phyloP scores from a whole-genome alignment of 2,329 filamentous ascomycete genomes.

The Paecilomyces niveus region DNA sequence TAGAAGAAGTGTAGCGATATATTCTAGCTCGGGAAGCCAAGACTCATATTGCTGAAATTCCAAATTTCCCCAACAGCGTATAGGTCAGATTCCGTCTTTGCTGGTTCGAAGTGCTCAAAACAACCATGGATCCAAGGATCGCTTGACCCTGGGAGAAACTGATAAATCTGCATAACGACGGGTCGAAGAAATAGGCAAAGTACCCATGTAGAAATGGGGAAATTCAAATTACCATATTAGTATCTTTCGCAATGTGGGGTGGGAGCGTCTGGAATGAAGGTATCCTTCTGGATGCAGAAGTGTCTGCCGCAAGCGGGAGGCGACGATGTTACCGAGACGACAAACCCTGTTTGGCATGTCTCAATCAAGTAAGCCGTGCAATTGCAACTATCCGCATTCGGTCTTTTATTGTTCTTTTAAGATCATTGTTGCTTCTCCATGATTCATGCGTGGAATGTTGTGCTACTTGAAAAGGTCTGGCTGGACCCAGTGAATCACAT shows the following conservation, averaged over 20 bases:
- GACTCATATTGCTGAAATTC: not conserved
- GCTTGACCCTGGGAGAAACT: not conserved
- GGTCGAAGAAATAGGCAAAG: not conserved
- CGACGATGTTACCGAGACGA: conserved; percentile 1
- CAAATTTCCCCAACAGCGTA: not conserved
- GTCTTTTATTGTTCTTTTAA: not conserved
- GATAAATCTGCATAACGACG: not conserved
- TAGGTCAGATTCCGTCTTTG: not conserved
- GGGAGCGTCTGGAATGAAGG: not conserved
- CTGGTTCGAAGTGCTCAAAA: not conserved
- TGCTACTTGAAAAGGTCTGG: not conserved
- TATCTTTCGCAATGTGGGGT: not conserved
- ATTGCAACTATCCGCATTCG: not conserved
- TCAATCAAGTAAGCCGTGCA: not conserved
- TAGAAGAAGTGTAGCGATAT: not conserved
- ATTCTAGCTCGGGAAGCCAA: not conserved
- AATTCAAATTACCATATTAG: not conserved
- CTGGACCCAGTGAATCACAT: not conserved
- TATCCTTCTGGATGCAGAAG: conserved; percentile 4
- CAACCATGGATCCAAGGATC: not conserved
- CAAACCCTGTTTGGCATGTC: not conserved
- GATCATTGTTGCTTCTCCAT: not conserved
- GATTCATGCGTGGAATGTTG: not conserved
- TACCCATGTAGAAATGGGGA: not conserved
- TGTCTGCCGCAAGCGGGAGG: conserved; percentile 4